Evolutionary conservation across 2,329 filamentous ascomycete species (phyloP), one percentile per base, ranked within the genome.

Genomic region (Xenoacremonium recifei): DNA sequence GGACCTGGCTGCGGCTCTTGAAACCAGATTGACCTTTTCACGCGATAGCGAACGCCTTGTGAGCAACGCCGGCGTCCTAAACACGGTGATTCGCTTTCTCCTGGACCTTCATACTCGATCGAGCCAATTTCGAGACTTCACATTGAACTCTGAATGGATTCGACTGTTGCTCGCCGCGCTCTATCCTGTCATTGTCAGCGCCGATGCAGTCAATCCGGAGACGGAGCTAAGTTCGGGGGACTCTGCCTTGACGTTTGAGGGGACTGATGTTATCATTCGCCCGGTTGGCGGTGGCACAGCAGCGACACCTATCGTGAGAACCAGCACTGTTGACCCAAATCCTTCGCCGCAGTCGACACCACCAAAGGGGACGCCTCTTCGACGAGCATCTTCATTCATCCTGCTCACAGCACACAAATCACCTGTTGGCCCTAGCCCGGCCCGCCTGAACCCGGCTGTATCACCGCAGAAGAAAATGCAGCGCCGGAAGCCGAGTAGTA

Each of bases 371-470:
- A 79, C 82, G 6, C 80, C 83, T 16, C 72, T 95, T 19, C 82
- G 85, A 23, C 82, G 91, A 54, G 85, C 88, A 2, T 96, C 92
- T 1, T 96, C 92, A 0, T 99, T 97, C 61, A 84, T 97, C 21
- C 77, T 99, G 2, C 75, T 99, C 17, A 90, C 87, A 5, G 79
- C 87, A 3, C 81, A 87, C 42, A 79, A 80, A 42, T 71, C 76
- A 1, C 75, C 77, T 9, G 68, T 79, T 4, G 67, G 70, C 2
- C 77, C 80, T 2, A 82, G 79, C 11, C 71, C 80, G 25, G 77
- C 84, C 12, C 79, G 79, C 12, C 69, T 92, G 39, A 82, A 77
- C 21, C 77, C 51, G 18, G 29, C 49, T 5, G 21, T 58, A 4
- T 42, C 50, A 6, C 49, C 54, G 4, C 40, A 70, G 54, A 79